A percentile compares a stretch with the other conserved stretches of the same genome.
phyloP scores from a whole-genome alignment of 1,139 yeast species.

The Protomyces gravidus region DNA sequence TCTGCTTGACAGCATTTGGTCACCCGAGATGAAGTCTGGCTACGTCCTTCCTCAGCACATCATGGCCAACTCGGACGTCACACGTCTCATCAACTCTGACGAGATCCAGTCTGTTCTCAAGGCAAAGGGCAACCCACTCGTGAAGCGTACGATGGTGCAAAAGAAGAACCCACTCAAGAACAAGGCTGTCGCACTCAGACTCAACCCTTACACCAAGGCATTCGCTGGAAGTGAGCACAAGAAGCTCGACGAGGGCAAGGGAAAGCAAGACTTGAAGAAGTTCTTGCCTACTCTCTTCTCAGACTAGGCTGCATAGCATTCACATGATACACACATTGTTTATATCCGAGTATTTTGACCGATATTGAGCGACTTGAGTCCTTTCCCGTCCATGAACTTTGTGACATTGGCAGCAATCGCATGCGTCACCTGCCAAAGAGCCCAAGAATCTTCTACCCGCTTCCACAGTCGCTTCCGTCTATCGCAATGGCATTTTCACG shows the following conservation, averaged over 20 bases:
- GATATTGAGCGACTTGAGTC: too few species aligned
- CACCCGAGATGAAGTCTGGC: slow-evolving; percentile 76
- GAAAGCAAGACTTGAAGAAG: slow-evolving; percentile 22
- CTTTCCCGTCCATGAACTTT: too few species aligned
- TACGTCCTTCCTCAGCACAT: slow-evolving; percentile 93
- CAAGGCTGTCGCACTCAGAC: slow-evolving; percentile 96
- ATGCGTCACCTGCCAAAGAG: too few species aligned
- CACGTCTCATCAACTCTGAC: slow-evolving; percentile 97
- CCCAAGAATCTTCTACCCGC: too few species aligned
- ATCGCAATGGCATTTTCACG: neutral
- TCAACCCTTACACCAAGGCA: slow-evolving; percentile 74
- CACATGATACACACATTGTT: neutral
- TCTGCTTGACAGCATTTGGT: slow-evolving; percentile 95
- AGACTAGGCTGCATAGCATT: slow-evolving; percentile 1
- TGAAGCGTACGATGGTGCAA: slow-evolving; percentile 90
- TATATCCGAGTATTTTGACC: too few species aligned
- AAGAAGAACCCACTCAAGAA: slow-evolving; percentile 99
- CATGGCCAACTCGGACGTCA: slow-evolving; percentile 90
- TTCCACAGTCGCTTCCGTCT: too few species aligned
- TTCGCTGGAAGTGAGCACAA: slow-evolving; percentile 28
- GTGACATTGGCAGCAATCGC: too few species aligned
- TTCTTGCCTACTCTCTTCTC: slow-evolving; percentile 21
- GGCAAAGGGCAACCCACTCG: slow-evolving; percentile 92
- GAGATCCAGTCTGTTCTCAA: slow-evolving; percentile 96
- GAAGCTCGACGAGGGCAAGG: slow-evolving; percentile 22